Conservation (phyloP, 495 filamentous ascomycete species). For the Talaromyces ruber region DNA sequence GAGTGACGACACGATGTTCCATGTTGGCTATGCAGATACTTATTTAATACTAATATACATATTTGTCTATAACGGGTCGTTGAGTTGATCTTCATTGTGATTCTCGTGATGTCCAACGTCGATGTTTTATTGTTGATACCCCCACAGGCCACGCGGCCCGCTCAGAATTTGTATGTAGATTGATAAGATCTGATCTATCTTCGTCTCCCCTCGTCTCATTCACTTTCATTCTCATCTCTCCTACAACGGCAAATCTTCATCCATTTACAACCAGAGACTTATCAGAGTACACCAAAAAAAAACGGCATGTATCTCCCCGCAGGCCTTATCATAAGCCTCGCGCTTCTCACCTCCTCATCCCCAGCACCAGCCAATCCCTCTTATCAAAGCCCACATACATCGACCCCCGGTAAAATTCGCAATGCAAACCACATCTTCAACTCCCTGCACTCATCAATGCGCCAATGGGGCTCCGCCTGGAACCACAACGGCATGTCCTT, state of each 20-base stretch:
- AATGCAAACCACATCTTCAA: slow-evolving; percentile 61
- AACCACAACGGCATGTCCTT: slow-evolving; percentile 64
- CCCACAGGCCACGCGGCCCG: neutral
- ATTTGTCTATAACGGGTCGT: neutral
- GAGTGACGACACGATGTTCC: neutral
- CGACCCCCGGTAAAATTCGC: neutral
- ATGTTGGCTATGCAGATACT: neutral
- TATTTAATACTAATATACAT: neutral
- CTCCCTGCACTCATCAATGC: slow-evolving; percentile 55
- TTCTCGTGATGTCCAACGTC: too few relatives aligned
- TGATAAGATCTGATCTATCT: neutral
- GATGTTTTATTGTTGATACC: neutral
- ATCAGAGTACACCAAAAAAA: neutral
- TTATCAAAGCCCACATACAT: too few relatives aligned
- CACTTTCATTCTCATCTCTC: neutral
- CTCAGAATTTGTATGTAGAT: neutral
- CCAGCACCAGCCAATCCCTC: too few relatives aligned
- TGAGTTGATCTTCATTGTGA: too few relatives aligned
- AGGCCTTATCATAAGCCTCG: neutral
- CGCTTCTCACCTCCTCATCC: neutral
- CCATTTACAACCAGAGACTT: neutral
- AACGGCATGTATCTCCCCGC: neutral
- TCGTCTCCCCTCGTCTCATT: neutral
- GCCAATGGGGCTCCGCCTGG: slow-evolving; percentile 60
- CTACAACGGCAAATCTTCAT: too few relatives aligned